These are phyloP conservation scores for Buxus sempervirens DNA, from an alignment of 164 flowering plant species.

Conservation along the genomic window DNA sequence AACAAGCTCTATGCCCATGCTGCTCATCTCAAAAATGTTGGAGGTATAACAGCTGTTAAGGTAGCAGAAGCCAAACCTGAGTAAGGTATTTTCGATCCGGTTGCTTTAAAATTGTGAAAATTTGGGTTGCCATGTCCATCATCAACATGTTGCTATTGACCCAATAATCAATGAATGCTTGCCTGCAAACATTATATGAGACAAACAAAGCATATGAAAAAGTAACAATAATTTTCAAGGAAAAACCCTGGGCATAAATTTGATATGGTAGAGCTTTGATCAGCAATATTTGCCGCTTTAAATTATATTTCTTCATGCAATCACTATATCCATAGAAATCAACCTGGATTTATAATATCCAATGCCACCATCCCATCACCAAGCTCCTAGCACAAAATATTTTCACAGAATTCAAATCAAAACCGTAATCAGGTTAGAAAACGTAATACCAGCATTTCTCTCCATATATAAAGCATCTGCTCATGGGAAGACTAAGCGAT, in stretches of 20 bases:
- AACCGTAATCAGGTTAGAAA: too few species aligned
- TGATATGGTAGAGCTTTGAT: background rate
- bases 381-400: too few species aligned
- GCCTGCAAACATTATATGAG: conserved; percentile 32
- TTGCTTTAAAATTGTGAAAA: conserved; percentile 62
- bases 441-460: too few species aligned
- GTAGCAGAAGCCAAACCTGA: conserved; percentile 41
- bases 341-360: too few species aligned
- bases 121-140: conserved; percentile 58
- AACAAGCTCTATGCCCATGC: background rate
- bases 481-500: too few species aligned
- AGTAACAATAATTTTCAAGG: background rate
- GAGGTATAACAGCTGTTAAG: background rate
- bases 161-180: conserved; percentile 77
- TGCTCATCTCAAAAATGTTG: background rate
- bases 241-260: background rate
- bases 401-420: too few species aligned
- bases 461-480: too few species aligned
- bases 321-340: too few species aligned
- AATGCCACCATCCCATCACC: too few species aligned
- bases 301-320: too few species aligned
- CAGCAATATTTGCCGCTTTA: background rate
- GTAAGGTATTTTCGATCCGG: conserved; percentile 56
- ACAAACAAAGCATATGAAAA: background rate
- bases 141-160: conserved; percentile 68